A percentile compares a stretch with the other conserved stretches of the same genome.
Conservation (phyloP, 805 yeast species). For the Pichia kluyveri region DNA sequence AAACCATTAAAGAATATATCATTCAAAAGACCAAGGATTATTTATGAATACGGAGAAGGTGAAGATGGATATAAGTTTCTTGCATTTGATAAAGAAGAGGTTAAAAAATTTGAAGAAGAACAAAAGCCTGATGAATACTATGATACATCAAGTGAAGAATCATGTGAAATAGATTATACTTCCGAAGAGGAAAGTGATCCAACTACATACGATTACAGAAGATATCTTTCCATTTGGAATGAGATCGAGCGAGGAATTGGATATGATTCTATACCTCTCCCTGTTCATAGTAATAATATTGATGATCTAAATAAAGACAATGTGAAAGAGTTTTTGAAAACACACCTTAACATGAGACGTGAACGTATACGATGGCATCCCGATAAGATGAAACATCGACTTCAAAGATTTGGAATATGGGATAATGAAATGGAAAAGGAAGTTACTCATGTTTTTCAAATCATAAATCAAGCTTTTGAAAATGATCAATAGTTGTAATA, state of each 20-base stretch:
- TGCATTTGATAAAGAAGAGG: slow-evolving; percentile 18
- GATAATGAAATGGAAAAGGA: background rate
- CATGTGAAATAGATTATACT: background rate
- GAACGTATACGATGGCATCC: slow-evolving; percentile 70
- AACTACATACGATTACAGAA: slow-evolving; percentile 10
- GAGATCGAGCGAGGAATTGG: slow-evolving; percentile 3
- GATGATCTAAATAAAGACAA: slow-evolving; percentile 10
- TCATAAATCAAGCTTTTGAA: slow-evolving; percentile 32
- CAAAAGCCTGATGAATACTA: background rate
- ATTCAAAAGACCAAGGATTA: background rate
- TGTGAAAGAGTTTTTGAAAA: slow-evolving; percentile 12
- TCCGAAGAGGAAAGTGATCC: background rate
- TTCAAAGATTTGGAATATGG: slow-evolving; percentile 3
- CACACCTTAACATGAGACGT: slow-evolving; percentile 23
- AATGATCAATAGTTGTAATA: background rate
- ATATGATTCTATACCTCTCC: slow-evolving; percentile 12
- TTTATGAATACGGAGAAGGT: slow-evolving; percentile 27
- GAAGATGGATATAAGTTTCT: slow-evolving; percentile 37
- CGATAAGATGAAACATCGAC: slow-evolving; percentile 39
- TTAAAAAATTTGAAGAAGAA: background rate
- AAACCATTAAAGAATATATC: too few relatives aligned
- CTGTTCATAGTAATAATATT: slow-evolving; percentile 10
- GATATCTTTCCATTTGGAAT: slow-evolving; percentile 25
- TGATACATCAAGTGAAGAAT: background rate
- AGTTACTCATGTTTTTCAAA: slow-evolving; percentile 35